Conservation (phyloP, 331 rosid genomes). For the Rhamnella rubrinervis region DNA sequence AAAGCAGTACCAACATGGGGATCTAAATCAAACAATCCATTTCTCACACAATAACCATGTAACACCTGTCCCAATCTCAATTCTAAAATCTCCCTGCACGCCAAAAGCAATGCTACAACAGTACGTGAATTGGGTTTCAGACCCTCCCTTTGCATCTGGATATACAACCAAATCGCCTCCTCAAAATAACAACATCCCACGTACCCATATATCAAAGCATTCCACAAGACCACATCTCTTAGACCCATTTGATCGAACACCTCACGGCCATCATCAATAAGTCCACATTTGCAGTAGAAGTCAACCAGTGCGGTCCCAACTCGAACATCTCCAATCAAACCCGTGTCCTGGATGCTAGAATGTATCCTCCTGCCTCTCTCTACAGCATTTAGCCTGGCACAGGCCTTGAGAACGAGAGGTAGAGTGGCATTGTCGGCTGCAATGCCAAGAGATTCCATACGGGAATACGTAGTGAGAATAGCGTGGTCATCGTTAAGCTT, state of each 20-base stretch:
- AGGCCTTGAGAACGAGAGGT: slow-evolving; percentile 51
- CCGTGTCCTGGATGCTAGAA: slow-evolving; percentile 20
- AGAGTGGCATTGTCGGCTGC: slow-evolving; percentile 31
- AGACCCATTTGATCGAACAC: slow-evolving; percentile 42
- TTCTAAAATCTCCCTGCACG: slow-evolving; percentile 31
- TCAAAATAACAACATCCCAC: slow-evolving; percentile 30
- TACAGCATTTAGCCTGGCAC: slow-evolving; percentile 30
- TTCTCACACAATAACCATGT: slow-evolving; percentile 43
- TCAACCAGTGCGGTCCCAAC: slow-evolving; percentile 52
- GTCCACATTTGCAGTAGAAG: slow-evolving; percentile 41
- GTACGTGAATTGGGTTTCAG: slow-evolving; percentile 38
- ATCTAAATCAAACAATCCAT: slow-evolving; percentile 38
- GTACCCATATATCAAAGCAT: slow-evolving; percentile 41
- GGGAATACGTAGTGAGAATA: slow-evolving; percentile 42
- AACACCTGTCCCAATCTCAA: slow-evolving; percentile 40
- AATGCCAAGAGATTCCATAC: slow-evolving; percentile 39
- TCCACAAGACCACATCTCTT: slow-evolving; percentile 47
- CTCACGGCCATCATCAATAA: slow-evolving; percentile 30
- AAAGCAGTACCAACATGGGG: slow-evolving; percentile 52
- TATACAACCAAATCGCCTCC: slow-evolving; percentile 33
- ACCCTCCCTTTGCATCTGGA: slow-evolving; percentile 38
- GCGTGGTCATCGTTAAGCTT: slow-evolving; percentile 44
- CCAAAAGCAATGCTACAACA: slow-evolving; percentile 44
- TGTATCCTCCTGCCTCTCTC: slow-evolving; percentile 40
- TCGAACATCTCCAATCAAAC: slow-evolving; percentile 29